Evolutionary conservation across 1,139 yeast genomes (phyloP), one percentile per base, ranked within the genome.

Genomic region (Pichia sp.): DNA sequence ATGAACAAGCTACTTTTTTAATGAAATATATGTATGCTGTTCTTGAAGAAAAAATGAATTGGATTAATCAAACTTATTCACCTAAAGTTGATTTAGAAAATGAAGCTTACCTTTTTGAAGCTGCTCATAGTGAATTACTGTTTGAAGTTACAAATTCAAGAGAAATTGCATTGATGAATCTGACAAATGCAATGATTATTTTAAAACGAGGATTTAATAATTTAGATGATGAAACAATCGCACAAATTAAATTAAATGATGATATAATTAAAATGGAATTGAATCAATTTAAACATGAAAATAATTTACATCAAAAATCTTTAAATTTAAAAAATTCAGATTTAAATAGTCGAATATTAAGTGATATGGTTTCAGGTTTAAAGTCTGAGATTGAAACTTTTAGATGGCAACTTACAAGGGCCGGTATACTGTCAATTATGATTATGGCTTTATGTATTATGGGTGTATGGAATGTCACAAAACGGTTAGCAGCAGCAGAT

Each of bases 371-470:
- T 46, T 80, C 94, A 30, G 91, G 85, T 16, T 74, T 88, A 62
- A 78, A 87, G 57, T 80, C 91, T 0, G 94, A 87, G 46, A 84
- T 88, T 47, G 98, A 91, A 61, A 78, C 81, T 47, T 70, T 89
- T 49, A 70, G 97, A 54, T 91, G 98, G 98, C 89, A 87, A 59
- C 78, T 91, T 34, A 88, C 96, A 5, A 70, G 96, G 45, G 77
- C 94, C 62, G 96, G 97, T 24, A 65, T 84, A 26, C 65, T 80
- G 27, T 80, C 86, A 6, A 78, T 83, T 19, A 53, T 69, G 30
- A 38, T 56, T 2, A 59, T 76, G 47, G 78, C 77, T 3, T 65
- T 69, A 33, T 62, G 68, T 20, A 64, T 76, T 14, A 60, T 78
- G 55, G 68, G 72, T 40, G 74, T 75, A 32, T 72, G 75, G 40